Evolutionary conservation across 805 yeast genomes (phyloP), one percentile per base, ranked within the genome.

Genomic region (Torulaspora microellipsoides): DNA sequence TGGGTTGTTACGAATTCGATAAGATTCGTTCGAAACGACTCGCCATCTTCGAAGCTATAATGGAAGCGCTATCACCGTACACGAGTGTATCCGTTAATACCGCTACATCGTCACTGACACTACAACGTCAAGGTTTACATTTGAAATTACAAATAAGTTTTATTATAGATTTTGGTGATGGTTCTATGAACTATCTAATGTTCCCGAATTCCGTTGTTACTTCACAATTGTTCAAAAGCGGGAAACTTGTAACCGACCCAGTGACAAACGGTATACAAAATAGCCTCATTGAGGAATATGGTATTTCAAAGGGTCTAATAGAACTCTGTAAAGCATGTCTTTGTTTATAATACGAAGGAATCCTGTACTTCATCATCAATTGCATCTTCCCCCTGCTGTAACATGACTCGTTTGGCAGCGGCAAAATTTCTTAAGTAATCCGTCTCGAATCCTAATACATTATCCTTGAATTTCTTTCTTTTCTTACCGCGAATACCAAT

Each of bases 401-500:
- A 32, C 38, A 60, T 29, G 39, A 48, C 40, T 12, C 40, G 49
- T 47, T 61, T 61, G 8, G 60, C 52, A 7, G 53, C 53, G 14
- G 48, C 52, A 34, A 61, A 51, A 30, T 45, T 52, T 25, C 51
- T 47, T 17, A 60, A 32, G 42, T 45, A 59, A 42, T 63, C 67
- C 3, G 68, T 64, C 45, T 65, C 67, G 43, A 59, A 62, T 3
- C 67, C 68, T 12, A 63, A 41, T 13, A 62, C 46, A 4, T 54
- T 53, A 36, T 65, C 68, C 15, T 48, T 54, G 47, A 52, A 62
- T 49, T 55, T 62, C 54, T 57, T 61, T 28, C 67, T 53, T 43
- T 62, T 65, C 46, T 64, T 62, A 33, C 67, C 67, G 32, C 68
- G 59, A 17, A 63, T 56, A n/a, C 69, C 69, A 15, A 63, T 54